Percentiles rank a stretch among this genome's conserved stretches.
Conservation (phyloP, 371 early-diverging fungal genomes). For the Mucor circinelloides region DNA sequence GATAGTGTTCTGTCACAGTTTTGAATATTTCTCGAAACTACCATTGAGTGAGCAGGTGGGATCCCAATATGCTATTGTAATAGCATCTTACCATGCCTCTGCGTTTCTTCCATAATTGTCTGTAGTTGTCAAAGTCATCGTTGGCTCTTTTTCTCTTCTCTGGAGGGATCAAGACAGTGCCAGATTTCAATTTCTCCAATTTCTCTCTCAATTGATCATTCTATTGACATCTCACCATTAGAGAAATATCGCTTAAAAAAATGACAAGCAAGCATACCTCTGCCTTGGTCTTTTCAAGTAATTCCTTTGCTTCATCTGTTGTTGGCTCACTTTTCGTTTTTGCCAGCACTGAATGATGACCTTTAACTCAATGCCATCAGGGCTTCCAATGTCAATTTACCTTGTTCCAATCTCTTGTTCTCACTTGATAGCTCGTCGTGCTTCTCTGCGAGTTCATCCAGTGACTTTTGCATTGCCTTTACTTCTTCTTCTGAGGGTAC, state of each 20-base stretch:
- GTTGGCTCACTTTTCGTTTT: constrained; percentile 11
- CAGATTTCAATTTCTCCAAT: constrained; percentile 2
- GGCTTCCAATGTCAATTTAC: neutral
- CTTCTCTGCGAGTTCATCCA: neutral
- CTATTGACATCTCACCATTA: neutral
- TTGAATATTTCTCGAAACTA: constrained; percentile 26
- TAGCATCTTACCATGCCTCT: constrained; percentile 12
- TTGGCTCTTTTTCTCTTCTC: constrained; percentile 21
- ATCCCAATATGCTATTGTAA: too few relatives aligned
- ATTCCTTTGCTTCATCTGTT: constrained; percentile 13
- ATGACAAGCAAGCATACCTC: neutral
- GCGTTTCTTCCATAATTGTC: constrained; percentile 26
- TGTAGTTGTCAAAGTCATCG: constrained; percentile 8
- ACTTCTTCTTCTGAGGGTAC: neutral
- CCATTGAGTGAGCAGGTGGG: too few relatives aligned
- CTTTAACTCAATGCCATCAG: too few relatives aligned
- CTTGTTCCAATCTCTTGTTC: constrained; percentile 11
- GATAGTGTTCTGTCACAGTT: constrained; percentile 23
- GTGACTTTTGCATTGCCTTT: neutral
- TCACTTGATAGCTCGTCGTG: neutral
- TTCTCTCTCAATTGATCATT: constrained; percentile 7
- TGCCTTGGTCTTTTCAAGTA: constrained; percentile 1
- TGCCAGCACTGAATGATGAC: neutral
- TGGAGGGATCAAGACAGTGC: constrained; percentile 9
- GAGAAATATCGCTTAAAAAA: neutral